phyloP scores from a whole-genome alignment of 345 rosid genomes.

The Linum trigynum region DNA sequence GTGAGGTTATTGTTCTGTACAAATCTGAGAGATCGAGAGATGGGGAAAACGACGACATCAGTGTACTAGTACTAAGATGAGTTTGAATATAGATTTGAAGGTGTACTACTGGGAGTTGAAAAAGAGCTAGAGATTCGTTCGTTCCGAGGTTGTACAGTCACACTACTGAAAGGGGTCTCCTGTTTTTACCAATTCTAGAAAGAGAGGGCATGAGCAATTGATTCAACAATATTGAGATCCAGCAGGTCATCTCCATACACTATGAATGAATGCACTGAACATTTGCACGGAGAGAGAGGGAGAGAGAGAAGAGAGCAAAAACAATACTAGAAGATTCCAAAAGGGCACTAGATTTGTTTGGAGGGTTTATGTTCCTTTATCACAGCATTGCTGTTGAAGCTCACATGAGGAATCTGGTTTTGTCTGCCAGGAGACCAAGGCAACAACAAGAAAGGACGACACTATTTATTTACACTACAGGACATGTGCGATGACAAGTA shows the following conservation, averaged over 20 bases:
- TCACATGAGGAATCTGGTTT: neutral
- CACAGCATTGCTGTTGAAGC: constrained; percentile 1
- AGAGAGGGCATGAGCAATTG: neutral
- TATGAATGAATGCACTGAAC: neutral
- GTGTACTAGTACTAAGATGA: too few species aligned
- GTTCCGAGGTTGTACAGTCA: neutral
- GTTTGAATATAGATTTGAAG: too few species aligned
- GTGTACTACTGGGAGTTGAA: constrained; percentile 10
- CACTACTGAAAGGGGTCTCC: neutral
- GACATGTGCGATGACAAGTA: neutral
- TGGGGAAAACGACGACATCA: neutral
- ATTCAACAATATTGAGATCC: neutral
- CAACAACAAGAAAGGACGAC: neutral
- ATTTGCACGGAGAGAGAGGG: neutral
- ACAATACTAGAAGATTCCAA: constrained; percentile 6
- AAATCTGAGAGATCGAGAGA: constrained; percentile 40
- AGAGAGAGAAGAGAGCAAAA: neutral
- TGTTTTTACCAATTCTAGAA: neutral
- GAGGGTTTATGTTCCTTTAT: constrained; percentile 1
- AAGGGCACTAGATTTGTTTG: neutral
- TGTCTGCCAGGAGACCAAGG: constrained; percentile 1
- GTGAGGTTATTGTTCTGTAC: constrained; percentile 84
- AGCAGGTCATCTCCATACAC: neutral
- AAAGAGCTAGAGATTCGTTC: neutral
- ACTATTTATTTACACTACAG: neutral